Evolutionary conservation across 75 land plant species (phyloP), one percentile per base, ranked within the genome.

Genomic region (Cryptomeria japonica): DNA sequence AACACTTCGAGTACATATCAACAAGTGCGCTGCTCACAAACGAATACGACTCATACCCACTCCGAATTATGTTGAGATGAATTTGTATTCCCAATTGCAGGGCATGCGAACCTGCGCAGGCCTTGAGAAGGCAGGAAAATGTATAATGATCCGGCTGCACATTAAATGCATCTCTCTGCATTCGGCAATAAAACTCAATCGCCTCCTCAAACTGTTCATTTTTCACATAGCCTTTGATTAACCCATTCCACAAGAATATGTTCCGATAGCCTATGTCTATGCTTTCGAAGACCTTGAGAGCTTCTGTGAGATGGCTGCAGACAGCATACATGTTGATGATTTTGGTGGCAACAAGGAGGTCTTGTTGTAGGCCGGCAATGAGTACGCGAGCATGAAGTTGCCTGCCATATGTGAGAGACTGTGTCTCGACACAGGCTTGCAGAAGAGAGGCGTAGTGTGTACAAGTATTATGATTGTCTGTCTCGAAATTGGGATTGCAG

Each of bases 1-100:
- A 85, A 47, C 94, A 94, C 72, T 95, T 95, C 83, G 92, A 90
- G 80, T 95, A 95, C 94, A 93, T 92, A 85, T 93, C 95, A 49
- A 95, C 91, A 38, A 95, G 84, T 36, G 95, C 93, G 90, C 91
- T 91, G 31, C 86, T 89, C 11, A 94, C 92, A 88, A 87, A 93
- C 10, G 92, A 22, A 68, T 94, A 89, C 44, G 51, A 80, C 22
- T 79, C 87, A 15, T 73, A 85, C 31, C 89, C 91, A 6, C 51
- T 36, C 32, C 87, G 73, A 55, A 92, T 75, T 80, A 90, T 89
- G 84, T 86, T 85, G n/a, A 86, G 89, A 86, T 94, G 95, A 37
- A 92, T 36, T 70, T 91, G 79, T 87, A 85, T 91, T 3, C 94
- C 95, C 58, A 92, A 86, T 86, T 88, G 72, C 68, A 92, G 56